These are phyloP conservation scores for Phialophora expanda DNA, from an alignment of 2,329 filamentous ascomycete genomes.

Conservation along the genomic window DNA sequence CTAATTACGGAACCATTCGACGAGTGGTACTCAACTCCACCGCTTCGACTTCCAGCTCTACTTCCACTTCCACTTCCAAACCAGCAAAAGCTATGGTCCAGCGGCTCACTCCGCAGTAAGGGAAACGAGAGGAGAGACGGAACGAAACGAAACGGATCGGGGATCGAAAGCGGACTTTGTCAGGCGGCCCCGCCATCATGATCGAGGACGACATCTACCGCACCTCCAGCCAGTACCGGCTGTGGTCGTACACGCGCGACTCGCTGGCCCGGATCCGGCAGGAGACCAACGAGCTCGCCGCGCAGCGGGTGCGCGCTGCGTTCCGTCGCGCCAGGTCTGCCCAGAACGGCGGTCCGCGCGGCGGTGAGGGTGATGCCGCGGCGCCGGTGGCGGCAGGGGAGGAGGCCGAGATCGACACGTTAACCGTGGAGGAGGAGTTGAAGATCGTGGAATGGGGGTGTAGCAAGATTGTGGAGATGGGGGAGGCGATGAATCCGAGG, in stretches of 20 bases:
- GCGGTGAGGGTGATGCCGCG: conserved; percentile 17
- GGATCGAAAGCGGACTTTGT: too few relatives aligned
- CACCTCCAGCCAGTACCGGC: conserved; percentile 83
- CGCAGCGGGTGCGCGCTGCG: conserved; percentile 67
- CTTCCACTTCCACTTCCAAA: neutral
- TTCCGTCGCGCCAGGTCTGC: conserved; percentile 55
- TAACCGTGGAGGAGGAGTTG: conserved; percentile 82
- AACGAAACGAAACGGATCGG: too few relatives aligned
- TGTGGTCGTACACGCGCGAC: conserved; percentile 87
- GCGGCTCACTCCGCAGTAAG: neutral
- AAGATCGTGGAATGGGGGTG: conserved; percentile 81
- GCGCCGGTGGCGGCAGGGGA: conserved; percentile 4
- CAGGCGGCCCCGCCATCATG: conserved; percentile 54
- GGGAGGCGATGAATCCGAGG: conserved; percentile 61
- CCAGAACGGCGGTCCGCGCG: conserved; percentile 42
- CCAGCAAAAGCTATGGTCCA: neutral
- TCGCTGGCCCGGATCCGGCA: conserved; percentile 73
- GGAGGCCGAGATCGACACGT: conserved; percentile 58
- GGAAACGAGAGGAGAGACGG: neutral
- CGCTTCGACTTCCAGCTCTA: neutral
- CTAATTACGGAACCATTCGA: neutral
- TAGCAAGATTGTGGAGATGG: conserved; percentile 63
- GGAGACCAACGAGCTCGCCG: conserved; percentile 79
- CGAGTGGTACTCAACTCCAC: neutral
- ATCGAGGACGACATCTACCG: conserved; percentile 92